phyloP scores from a whole-genome alignment of 225 moss, liverwort and hornwort genomes.

The Anthoceros angustus region DNA sequence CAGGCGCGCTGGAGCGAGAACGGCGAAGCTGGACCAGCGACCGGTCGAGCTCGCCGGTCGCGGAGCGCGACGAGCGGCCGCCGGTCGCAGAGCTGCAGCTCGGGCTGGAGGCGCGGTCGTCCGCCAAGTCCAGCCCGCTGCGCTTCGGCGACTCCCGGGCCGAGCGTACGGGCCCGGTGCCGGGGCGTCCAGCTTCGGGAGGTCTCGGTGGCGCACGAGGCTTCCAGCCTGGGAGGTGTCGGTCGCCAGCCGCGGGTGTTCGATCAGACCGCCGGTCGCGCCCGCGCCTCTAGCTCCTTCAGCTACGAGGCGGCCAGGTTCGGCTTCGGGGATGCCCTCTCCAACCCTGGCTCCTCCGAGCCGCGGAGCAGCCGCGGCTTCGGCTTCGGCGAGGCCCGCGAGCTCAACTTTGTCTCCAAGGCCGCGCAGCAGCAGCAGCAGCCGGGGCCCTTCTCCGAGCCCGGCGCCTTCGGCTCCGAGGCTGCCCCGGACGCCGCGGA shows the following conservation, averaged over 20 bases:
- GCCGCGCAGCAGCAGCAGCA: background rate
- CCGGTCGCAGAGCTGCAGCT: background rate
- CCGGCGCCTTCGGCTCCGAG: background rate
- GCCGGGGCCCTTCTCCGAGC: background rate
- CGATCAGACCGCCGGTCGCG: background rate
- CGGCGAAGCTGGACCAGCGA: slow-evolving; percentile 2
- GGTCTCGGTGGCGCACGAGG: background rate
- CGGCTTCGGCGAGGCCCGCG: background rate
- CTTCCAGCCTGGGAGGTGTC: background rate
- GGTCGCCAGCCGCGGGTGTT: background rate
- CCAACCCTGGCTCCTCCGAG: background rate
- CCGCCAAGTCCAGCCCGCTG: background rate
- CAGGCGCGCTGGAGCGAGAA: slow-evolving; percentile 5
- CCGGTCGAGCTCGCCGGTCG: background rate
- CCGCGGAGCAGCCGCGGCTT: background rate
- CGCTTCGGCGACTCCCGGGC: background rate
- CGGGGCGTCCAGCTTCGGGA: background rate
- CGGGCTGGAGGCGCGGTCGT: background rate
- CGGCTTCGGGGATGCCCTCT: background rate
- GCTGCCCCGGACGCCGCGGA: background rate
- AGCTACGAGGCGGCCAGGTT: background rate
- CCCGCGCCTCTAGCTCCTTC: background rate
- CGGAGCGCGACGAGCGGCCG: background rate
- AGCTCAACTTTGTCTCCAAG: background rate
- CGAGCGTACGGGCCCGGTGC: background rate